A percentile compares a stretch with the other conserved stretches of the same genome.
Evolutionary conservation across 331 rosid genomes (phyloP).

Genomic region (Quercus tomentella): DNA sequence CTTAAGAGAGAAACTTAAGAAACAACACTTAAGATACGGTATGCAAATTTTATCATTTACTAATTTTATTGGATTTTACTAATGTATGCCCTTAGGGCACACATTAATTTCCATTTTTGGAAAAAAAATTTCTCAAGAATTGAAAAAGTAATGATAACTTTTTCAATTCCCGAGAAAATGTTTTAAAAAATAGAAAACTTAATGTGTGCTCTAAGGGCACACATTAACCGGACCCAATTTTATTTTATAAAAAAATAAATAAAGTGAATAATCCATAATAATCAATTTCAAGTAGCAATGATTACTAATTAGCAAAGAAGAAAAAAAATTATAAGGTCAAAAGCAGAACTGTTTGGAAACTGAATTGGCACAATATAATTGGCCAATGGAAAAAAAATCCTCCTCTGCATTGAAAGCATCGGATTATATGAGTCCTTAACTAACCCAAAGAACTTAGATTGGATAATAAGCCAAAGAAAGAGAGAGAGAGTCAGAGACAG

Average conservation of each 20-base stretch:
- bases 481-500: neutral
- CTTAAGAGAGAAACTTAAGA: rapidly evolving
- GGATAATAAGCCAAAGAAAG: neutral
- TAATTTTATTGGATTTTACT: too few species aligned
- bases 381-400: neutral
- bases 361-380: conserved; percentile 13
- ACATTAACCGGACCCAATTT: too few species aligned
- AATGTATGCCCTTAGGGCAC: too few species aligned
- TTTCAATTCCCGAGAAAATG: too few species aligned
- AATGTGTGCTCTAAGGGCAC: too few species aligned
- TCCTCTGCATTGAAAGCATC: neutral
- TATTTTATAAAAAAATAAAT: neutral
- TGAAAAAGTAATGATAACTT: too few species aligned
- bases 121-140: too few species aligned
- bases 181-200: too few species aligned
- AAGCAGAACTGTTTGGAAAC: neutral
- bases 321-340: neutral
- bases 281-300: neutral
- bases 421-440: neutral
- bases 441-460: neutral
- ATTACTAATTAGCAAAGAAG: neutral
- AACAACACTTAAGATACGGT: too few species aligned
- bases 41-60: too few species aligned
- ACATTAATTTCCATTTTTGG: too few species aligned
- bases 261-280: neutral